A percentile compares a stretch with the other conserved stretches of the same genome.
Evolutionary conservation across 192 early-diverging fungal genomes (phyloP).

Genomic region (Mortierella claussenii): DNA sequence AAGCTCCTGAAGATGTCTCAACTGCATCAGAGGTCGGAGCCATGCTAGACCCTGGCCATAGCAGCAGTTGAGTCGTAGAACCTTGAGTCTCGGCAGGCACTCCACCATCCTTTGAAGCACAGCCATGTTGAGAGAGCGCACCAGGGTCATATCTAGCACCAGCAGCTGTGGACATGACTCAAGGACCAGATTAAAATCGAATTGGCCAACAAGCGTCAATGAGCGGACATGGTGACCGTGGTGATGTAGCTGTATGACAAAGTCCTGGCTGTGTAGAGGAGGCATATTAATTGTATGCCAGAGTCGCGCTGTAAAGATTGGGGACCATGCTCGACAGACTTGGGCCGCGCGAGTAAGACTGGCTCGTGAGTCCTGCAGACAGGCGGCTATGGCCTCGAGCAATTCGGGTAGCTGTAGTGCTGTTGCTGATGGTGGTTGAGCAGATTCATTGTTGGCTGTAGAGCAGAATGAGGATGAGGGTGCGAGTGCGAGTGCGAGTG

Average conservation of each 20-base stretch:
- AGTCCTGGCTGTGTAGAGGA: not conserved
- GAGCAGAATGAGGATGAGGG: too few species aligned
- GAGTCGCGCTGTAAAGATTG: not conserved
- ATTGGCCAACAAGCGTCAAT: not conserved
- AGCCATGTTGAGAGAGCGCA: not conserved
- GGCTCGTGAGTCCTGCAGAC: not conserved
- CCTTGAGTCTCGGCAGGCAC: not conserved
- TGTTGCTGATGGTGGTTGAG: not conserved
- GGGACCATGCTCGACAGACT: slow-evolving; percentile 7
- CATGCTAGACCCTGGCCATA: slow-evolving; percentile 2
- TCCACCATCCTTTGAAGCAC: not conserved
- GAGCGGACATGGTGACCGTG: not conserved
- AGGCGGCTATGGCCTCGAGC: not conserved
- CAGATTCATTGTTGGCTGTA: too few species aligned
- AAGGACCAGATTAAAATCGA: not conserved
- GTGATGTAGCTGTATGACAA: not conserved
- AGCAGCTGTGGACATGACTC: not conserved
- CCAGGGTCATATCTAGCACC: slow-evolving; percentile 1
- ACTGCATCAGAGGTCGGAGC: not conserved
- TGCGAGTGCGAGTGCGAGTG: too few species aligned
- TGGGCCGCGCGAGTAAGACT: not conserved
- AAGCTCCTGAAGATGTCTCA: not conserved
- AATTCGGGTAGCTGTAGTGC: slow-evolving; percentile 4
- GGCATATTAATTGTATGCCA: slow-evolving; percentile 7
- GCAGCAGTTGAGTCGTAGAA: slow-evolving; percentile 9